Evolutionary conservation across 352 stramenopile genomes (phyloP).

Genomic region (Phytophthora constricta): DNA sequence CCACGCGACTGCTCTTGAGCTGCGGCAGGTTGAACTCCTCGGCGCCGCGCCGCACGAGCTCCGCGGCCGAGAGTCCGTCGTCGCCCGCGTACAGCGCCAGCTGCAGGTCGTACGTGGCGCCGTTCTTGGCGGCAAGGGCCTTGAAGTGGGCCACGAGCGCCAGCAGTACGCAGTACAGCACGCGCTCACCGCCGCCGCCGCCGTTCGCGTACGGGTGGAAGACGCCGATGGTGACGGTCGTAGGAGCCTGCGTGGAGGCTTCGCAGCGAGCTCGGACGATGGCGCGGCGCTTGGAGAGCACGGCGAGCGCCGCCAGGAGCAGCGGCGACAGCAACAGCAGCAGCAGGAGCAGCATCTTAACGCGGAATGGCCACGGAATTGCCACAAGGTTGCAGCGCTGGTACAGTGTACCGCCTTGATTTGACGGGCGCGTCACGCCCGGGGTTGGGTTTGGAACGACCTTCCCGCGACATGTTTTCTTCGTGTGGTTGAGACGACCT

Average conservation of each 20-base stretch:
- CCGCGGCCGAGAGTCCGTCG: slow-evolving; percentile 56
- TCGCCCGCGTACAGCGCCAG: slow-evolving; percentile 84
- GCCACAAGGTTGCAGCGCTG: too few relatives aligned
- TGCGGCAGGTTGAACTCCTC: slow-evolving; percentile 91
- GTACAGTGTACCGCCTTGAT: too few relatives aligned
- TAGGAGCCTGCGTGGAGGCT: slow-evolving; percentile 16
- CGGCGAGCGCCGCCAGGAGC: slow-evolving; percentile 28
- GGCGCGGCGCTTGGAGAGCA: slow-evolving; percentile 50
- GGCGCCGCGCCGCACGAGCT: slow-evolving; percentile 81
- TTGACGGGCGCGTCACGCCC: not conserved
- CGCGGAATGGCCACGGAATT: too few relatives aligned
- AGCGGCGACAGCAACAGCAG: slow-evolving; percentile 31
- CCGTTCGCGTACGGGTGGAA: slow-evolving; percentile 96
- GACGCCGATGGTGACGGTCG: slow-evolving; percentile 78
- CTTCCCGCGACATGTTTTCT: slow-evolving; percentile 6
- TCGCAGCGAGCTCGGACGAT: slow-evolving; percentile 42
- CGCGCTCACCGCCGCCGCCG: slow-evolving; percentile 97
- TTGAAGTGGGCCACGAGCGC: slow-evolving; percentile 73
- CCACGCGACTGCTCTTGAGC: slow-evolving; percentile 53
- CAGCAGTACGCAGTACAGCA: slow-evolving; percentile 97
- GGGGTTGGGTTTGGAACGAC: not conserved
- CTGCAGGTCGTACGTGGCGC: slow-evolving; percentile 26
- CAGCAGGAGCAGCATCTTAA: slow-evolving; percentile 15
- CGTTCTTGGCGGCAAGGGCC: slow-evolving; percentile 15
- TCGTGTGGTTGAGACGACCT: too few relatives aligned